Base-by-base conservation (phyloP, 2,329 filamentous ascomycete species). In the Rosellinia necatrix region DNA sequence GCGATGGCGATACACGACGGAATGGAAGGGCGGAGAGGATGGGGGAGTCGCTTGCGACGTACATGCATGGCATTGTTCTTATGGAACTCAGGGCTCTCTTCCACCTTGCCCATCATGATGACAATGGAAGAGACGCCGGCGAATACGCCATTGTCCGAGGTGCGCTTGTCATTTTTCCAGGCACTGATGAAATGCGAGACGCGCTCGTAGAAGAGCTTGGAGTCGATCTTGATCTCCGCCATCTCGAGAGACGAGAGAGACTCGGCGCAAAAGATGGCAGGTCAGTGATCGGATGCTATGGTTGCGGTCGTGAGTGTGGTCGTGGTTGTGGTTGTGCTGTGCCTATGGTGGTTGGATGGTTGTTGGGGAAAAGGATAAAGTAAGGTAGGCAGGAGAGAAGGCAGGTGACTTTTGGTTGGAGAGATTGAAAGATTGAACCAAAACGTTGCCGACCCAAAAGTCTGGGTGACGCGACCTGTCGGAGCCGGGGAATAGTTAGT, bases 1-100 rank as follows among this genome's bases (percentile, higher is more conserved):
- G 13, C 40, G 3, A 9, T n/a, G 4, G n/a, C 40, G 12, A 29
- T n/a, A 15, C 13, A n/a, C 13, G 22, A 25, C 12, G 15, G 12
- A n/a, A n/a, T n/a, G n/a, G 7, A 34, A 6, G 42, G 22, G n/a
- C 24, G 8, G 13, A 1, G 27, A 19, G 15, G 37, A 10, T 6
- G 27, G 13, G 29, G 21, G 24, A n/a, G 15, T 15, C 3, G 32
- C 17, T 1, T 1, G 19, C 63, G 52, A 79, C 88, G 72, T 81
- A 96, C 92, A 79, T 97, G 94, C 75, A 97, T 88, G 19, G 94
- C 92, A 74, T 96, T 96, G 70, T 92, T 96, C 81, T 99, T 99
- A 76, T 93, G 87, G 68, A 96, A 96, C 68, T 88, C 87, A 61
- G 88, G 88, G 37, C 85, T 83, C 69, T 97, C 92, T 70, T 94